A percentile compares a stretch with the other conserved stretches of the same genome.
Evolutionary conservation across 805 yeast species (phyloP).

Genomic region (Suhomyces sp.): DNA sequence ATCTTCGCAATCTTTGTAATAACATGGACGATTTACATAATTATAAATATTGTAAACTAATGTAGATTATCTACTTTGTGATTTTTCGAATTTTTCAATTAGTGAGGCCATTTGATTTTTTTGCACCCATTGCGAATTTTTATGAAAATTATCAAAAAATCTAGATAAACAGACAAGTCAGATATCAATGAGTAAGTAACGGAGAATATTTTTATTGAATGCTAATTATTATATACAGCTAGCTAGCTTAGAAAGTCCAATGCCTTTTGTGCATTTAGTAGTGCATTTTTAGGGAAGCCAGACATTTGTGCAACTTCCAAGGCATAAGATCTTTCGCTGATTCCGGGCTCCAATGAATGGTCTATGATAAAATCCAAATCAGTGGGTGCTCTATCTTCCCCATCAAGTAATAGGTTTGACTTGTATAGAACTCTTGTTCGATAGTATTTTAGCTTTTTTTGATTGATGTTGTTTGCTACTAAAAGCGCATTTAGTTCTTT

Average conservation of each 20-base stretch:
- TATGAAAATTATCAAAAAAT: background rate
- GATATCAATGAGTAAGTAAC: background rate
- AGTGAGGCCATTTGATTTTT: too few species aligned
- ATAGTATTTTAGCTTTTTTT: constrained; percentile 24
- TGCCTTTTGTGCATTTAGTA: constrained; percentile 48
- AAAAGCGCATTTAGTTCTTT: constrained; percentile 38
- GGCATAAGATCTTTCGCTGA: constrained; percentile 75
- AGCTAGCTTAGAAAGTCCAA: constrained; percentile 9
- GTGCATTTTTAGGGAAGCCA: constrained; percentile 66
- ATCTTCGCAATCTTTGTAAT: background rate
- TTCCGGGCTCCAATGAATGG: constrained; percentile 61
- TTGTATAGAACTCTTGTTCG: constrained; percentile 31
- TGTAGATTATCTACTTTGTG: too few species aligned
- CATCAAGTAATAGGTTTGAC: background rate
- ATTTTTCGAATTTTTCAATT: too few species aligned
- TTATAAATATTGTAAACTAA: background rate
- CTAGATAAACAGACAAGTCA: background rate
- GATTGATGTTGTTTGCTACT: constrained; percentile 25
- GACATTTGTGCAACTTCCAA: constrained; percentile 73
- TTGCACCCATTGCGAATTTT: background rate
- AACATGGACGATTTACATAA: background rate
- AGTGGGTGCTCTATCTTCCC: constrained; percentile 7
- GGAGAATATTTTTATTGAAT: background rate
- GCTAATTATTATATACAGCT: background rate
- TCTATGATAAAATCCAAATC: constrained; percentile 40